A percentile compares a stretch with the other conserved stretches of the same genome.
Evolutionary conservation across 495 filamentous ascomycete species (phyloP).

Genomic region (Aspergillus diversus): DNA sequence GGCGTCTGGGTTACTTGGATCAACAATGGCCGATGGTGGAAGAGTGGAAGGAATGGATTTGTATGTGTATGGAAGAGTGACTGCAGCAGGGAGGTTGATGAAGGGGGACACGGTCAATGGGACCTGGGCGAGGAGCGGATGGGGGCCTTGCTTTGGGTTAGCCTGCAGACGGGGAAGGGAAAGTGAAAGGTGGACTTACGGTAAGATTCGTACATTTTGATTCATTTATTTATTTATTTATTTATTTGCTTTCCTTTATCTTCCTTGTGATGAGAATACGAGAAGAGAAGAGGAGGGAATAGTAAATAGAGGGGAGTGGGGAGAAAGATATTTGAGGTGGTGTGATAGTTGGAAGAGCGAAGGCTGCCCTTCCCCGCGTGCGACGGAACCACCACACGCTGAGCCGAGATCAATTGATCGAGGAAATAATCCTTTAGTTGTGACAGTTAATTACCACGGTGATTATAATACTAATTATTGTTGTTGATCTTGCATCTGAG

Average conservation of each 20-base stretch:
- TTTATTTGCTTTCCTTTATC: background rate
- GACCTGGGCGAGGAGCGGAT: constrained; percentile 88
- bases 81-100: constrained; percentile 84
- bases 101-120: constrained; percentile 94
- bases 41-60: constrained; percentile 83
- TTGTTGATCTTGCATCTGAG: no score
- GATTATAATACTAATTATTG: no score
- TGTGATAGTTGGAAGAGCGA: no score
- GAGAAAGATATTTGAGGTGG: no score
- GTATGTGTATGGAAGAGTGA: constrained; percentile 95
- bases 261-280: no score
- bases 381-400: no score
- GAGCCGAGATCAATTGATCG: no score
- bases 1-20: constrained; percentile 41
- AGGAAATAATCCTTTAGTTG: no score
- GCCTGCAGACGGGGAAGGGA: background rate
- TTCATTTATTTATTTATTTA: constrained; percentile 1
- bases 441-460: no score
- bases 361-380: no score
- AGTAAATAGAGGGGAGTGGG: no score
- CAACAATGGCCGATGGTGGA: constrained; percentile 72
- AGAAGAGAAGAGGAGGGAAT: no score
- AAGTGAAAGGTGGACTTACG: constrained; percentile 29
- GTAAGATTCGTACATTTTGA: constrained; percentile 50
- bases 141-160: constrained; percentile 60